Evolutionary conservation across 352 stramenopile genomes (phyloP).

Genomic region (Phytophthora fragariaefolia): DNA sequence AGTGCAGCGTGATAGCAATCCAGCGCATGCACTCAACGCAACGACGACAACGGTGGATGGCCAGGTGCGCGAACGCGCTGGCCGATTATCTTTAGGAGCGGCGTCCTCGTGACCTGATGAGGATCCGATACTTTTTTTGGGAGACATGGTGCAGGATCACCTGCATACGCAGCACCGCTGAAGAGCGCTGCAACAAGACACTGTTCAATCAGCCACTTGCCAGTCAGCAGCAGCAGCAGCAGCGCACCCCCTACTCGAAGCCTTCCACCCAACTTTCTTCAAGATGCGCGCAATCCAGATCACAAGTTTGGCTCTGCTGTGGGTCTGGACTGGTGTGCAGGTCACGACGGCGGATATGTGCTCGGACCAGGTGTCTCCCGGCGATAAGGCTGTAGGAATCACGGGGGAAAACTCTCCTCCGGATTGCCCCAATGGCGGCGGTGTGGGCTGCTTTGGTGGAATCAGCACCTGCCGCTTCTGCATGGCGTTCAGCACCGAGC

Average conservation of each 20-base stretch:
- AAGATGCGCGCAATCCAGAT: constrained; percentile 38
- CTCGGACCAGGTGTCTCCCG: constrained; percentile 30
- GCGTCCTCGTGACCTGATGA: constrained; percentile 35
- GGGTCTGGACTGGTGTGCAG: constrained; percentile 27
- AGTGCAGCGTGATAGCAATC: background rate
- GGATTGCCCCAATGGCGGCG: constrained; percentile 36
- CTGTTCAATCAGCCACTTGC: constrained; percentile 15
- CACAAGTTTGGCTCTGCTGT: constrained; percentile 28
- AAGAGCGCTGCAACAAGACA: background rate
- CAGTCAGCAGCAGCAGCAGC: constrained; percentile 3
- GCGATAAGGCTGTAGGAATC: constrained; percentile 46
- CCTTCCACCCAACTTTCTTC: background rate
- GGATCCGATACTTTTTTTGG: constrained; percentile 36
- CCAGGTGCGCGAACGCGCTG: constrained; percentile 1
- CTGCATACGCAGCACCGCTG: background rate
- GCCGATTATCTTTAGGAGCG: constrained; percentile 29
- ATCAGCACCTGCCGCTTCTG: constrained; percentile 36
- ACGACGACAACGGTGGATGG: constrained; percentile 3
- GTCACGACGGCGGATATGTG: constrained; percentile 29
- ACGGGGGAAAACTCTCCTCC: constrained; percentile 25
- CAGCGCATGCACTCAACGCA: too few species aligned
- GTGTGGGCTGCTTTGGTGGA: constrained; percentile 41
- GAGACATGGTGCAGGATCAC: too few species aligned
- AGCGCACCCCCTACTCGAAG: background rate
- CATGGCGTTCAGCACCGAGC: constrained; percentile 22